Percentiles rank a stretch among this genome's conserved stretches.
Evolutionary conservation across 805 yeast genomes (phyloP).

Genomic region (Candida lessepsii): DNA sequence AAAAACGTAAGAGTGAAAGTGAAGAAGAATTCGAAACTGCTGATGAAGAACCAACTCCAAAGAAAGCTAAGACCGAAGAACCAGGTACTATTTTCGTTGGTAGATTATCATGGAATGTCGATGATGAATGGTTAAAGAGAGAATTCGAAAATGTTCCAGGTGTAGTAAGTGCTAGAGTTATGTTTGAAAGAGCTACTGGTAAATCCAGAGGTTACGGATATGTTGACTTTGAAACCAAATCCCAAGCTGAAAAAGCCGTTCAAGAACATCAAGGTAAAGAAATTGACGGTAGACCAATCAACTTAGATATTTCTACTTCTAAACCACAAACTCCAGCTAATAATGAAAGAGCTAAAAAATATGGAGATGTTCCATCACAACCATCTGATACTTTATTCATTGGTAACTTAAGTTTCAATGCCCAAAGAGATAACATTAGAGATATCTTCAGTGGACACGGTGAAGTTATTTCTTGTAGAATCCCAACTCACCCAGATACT

Average conservation of each 20-base stretch:
- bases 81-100: slow-evolving; percentile 94
- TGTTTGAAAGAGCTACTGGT: slow-evolving; percentile 87
- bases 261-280: slow-evolving; percentile 86
- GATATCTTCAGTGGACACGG: slow-evolving; percentile 77
- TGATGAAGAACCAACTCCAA: slow-evolving; percentile 37
- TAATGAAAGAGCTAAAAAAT: slow-evolving; percentile 80
- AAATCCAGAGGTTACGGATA: slow-evolving; percentile 97
- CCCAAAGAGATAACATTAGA: slow-evolving; percentile 75
- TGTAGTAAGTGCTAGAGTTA: slow-evolving; percentile 85
- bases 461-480: slow-evolving; percentile 81
- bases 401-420: slow-evolving; percentile 93
- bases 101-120: slow-evolving; percentile 95
- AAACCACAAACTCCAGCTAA: slow-evolving; percentile 64
- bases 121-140: slow-evolving; percentile 86
- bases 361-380: slow-evolving; percentile 84
- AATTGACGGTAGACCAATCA: slow-evolving; percentile 95
- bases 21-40: slow-evolving; percentile 40
- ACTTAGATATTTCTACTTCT: slow-evolving; percentile 86
- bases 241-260: slow-evolving; percentile 83
- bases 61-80: slow-evolving; percentile 60
- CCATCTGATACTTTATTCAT: slow-evolving; percentile 96
- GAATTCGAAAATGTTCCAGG: slow-evolving; percentile 86
- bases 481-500: slow-evolving; percentile 98
- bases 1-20: slow-evolving; percentile 36
- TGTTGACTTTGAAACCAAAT: slow-evolving; percentile 83